Percentiles rank a stretch among this genome's conserved stretches.
Conservation (phyloP, 371 early-diverging fungal genomes). For the Phascolomyces articulosus region DNA sequence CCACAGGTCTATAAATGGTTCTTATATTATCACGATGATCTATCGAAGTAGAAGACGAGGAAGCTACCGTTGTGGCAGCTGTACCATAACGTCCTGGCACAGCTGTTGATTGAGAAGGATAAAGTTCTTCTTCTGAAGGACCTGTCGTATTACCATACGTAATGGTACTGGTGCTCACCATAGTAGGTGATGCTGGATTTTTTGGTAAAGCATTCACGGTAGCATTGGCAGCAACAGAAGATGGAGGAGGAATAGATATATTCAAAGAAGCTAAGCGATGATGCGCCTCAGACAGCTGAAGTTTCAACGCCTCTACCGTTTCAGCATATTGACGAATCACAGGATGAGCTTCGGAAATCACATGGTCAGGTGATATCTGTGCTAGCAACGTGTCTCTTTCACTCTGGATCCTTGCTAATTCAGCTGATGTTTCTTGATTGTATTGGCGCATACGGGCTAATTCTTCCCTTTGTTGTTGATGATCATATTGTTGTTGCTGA, state of each 20-base stretch:
- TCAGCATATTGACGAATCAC: conserved; percentile 46
- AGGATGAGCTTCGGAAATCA: conserved; percentile 32
- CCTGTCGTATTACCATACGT: neutral
- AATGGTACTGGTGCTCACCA: conserved; percentile 1
- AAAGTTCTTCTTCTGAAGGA: neutral
- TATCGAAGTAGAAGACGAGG: neutral
- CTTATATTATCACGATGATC: conserved; percentile 7
- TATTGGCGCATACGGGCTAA: conserved; percentile 39
- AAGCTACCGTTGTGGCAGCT: no score
- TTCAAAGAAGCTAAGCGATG: conserved; percentile 5
- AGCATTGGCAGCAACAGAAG: neutral
- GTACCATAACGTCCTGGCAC: conserved; percentile 2
- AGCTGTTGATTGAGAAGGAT: neutral
- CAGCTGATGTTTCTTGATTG: conserved; percentile 30
- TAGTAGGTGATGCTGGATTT: conserved; percentile 11
- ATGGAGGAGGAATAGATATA: no score
- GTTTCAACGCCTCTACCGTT: conserved; percentile 43
- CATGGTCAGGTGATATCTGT: conserved; percentile 24
- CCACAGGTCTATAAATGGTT: conserved; percentile 7
- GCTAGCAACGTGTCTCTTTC: conserved; percentile 53
- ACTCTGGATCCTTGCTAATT: conserved; percentile 44
- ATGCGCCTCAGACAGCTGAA: conserved; percentile 38
- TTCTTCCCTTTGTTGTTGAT: conserved; percentile 32
- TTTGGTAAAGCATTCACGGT: neutral
- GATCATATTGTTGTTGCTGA: conserved; percentile 3